Base-by-base conservation (phyloP, 805 yeast species). In the Saturnispora gosingensis region DNA sequence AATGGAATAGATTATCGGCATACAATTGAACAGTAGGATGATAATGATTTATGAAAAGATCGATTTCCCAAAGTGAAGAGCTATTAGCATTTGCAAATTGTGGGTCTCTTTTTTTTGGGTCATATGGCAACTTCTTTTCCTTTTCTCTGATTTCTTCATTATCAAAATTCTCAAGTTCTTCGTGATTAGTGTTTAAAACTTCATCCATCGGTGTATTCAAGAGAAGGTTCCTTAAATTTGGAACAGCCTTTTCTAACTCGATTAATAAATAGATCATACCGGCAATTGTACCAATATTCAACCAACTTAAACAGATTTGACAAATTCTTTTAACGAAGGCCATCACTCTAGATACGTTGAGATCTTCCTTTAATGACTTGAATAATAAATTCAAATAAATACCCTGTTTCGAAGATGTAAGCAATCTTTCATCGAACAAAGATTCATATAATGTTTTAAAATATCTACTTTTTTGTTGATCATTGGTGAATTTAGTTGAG, bases 21-120 rank as follows among this genome's bases (percentile, higher is more conserved):
- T 89, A 93, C 9, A 85, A 73, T 46, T 85, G 75, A 39, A 91
- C 85, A 0, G 97, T 87, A 38, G 99, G 99, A 65, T 93, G 99
- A 73, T 80, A 93, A 69, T 91, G 97, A 53, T 75, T 73, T 48
- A 81, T 64, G 63, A 93, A 83, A 34, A 81, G 85, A 40, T 74
- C 70, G 10, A 89, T 64, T 70, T 93, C 99, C 97, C 97, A 93
- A 48, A 91, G 67, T 2, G 91, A 82, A 0, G 96, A 74, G 46
- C 75, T 76, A 43, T 81, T 82, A 5, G 97, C 97, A 64, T 87
- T 77, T n/a, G 97, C 88, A 64, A 68, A 88, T 57, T 78, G 75
- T n/a, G 99, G 99, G 64, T 93, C 98, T 66, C 98, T 81, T 63
- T 87, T 88, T 61, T 81, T 81, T 35, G 95, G 80, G 67, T 93